Evolutionary conservation across 1,284 basidiomycete species (phyloP).

Genomic region (Pseudozyma thailandica): DNA sequence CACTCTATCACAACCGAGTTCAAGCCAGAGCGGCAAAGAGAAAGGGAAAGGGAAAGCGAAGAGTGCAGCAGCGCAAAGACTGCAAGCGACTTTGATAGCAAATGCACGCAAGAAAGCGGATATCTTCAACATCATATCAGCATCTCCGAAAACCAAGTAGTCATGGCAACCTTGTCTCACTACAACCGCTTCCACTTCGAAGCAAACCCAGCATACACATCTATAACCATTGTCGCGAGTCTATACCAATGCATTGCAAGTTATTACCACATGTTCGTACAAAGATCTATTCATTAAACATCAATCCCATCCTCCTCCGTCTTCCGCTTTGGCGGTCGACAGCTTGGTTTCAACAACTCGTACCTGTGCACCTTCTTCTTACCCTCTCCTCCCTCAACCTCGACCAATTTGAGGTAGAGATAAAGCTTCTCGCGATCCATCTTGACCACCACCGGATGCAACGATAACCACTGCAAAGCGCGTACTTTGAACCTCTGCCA

Average conservation of each 20-base stretch:
- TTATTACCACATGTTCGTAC: too few species aligned
- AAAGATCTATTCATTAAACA: too few species aligned
- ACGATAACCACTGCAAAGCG: conserved; percentile 41
- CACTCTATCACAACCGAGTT: too few species aligned
- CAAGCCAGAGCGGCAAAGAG: background rate
- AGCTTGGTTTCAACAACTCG: conserved; percentile 25
- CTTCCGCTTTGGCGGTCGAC: background rate
- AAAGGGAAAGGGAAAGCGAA: background rate
- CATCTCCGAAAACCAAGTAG: too few species aligned
- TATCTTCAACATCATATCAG: conserved; percentile 9
- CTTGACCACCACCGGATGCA: conserved; percentile 44
- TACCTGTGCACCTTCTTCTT: conserved; percentile 14
- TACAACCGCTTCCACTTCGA: too few species aligned
- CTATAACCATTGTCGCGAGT: too few species aligned
- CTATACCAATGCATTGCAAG: too few species aligned
- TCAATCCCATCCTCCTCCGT: conserved; percentile 3
- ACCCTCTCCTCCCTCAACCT: background rate
- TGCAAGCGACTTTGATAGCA: conserved; percentile 5
- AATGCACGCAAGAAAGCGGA: conserved; percentile 17
- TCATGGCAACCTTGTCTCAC: too few species aligned
- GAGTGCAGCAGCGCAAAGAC: background rate
- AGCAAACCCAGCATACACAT: too few species aligned
- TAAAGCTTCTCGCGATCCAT: conserved; percentile 41
- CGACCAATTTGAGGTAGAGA: conserved; percentile 42
- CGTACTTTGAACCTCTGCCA: conserved; percentile 34